A percentile compares a stretch with the other conserved stretches of the same genome.
phyloP scores from a whole-genome alignment of 108 stramenopile species.

The Skeletonema tropicum region DNA sequence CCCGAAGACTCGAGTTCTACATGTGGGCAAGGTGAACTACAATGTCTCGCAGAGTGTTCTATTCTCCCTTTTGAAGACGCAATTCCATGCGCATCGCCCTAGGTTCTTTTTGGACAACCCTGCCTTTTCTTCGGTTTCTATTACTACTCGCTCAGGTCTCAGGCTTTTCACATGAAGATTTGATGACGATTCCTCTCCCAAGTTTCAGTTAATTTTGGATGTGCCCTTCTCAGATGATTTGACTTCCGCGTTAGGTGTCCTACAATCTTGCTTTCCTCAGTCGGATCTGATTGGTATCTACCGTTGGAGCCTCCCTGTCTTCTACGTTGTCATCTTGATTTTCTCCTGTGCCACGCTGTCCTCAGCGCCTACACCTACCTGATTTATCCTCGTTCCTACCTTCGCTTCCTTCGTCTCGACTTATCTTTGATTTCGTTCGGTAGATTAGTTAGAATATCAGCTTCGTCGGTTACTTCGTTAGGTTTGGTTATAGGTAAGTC shows the following conservation, averaged over 20 bases:
- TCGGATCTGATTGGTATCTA: neutral
- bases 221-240: neutral
- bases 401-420: neutral
- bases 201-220: neutral
- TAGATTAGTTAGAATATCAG: neutral
- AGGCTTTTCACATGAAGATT: neutral
- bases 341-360: neutral
- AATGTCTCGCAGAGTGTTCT: neutral
- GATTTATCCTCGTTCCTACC: neutral
- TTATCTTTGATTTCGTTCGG: neutral
- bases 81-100: constrained; percentile 6
- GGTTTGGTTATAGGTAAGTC: neutral
- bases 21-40: neutral
- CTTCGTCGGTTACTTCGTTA: neutral
- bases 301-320: neutral
- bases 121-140: neutral
- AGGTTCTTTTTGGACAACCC: neutral
- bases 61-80: constrained; percentile 4
- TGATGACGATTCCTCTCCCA: neutral
- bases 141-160: neutral
- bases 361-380: neutral
- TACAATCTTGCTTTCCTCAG: neutral
- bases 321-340: neutral
- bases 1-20: neutral
- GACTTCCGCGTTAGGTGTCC: neutral